Evolutionary conservation across 140 eudicot species (phyloP), one percentile per base, ranked within the genome.

Genomic region (Anethum foeniculum): DNA sequence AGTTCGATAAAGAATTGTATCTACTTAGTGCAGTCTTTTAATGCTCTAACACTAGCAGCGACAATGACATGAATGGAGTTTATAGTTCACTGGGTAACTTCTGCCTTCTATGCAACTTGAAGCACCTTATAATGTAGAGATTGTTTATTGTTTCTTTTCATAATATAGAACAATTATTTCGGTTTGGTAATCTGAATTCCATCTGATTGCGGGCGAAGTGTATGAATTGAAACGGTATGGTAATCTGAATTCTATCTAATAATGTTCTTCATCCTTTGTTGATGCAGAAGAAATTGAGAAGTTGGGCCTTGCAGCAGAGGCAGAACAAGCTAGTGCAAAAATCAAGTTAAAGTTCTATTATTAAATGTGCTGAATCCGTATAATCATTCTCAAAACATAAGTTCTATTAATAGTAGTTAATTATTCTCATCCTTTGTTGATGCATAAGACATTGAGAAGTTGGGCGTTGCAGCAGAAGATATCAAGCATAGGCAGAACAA

Each of bases 381-480:
- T 3, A 39, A 39, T 39, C 4, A 39, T 39, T 34, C 38, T 34
- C 38, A 34, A 54, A n/a, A 19, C 19, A 54, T 52, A 16, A 18
- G 5, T 54, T 9, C 62, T 19, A 54, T 51, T 51, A 51, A 16
- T 16, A 15, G 19, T 12, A 51, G 58, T 23, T 14, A 49, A 49
- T 54, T 25, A 43, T 23, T 7, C 9, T 52, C 47, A 54, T 51
- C 23, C 38, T 25, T 30, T 54, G 23, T 69, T 80, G 58, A 60
- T 80, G 76, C 97, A 94, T 97, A 92, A 84, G 98, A 94, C 82
- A 91, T 91, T 34, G 98, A 91, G 76, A 88, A 82, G 86, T 81
- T 94, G 91, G 98, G 97, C 36, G 85, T 93, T 75, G 87, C 88
- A 7, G 82, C 82, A 27, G 86, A 90, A 76, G 93, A 88, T 56